Evolutionary conservation across 768 basidiomycete species (phyloP).

Genomic region (Leccinum truebloodii): DNA sequence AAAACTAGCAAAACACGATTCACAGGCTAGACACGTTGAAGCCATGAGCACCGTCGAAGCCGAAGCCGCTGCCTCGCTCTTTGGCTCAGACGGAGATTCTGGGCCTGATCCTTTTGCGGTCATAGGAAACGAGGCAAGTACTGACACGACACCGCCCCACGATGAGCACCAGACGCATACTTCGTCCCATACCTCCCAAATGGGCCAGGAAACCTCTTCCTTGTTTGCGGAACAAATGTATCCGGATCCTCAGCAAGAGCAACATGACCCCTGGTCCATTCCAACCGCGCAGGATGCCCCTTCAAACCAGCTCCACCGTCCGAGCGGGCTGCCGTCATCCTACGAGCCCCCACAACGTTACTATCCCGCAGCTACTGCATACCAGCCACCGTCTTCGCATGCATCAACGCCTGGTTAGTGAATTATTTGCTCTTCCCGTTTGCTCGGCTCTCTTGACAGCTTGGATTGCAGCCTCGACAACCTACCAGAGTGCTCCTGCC

Average conservation of each 20-base stretch:
- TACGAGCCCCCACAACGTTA: slow-evolving; percentile 34
- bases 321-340: slow-evolving; percentile 14
- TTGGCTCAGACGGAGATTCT: slow-evolving; percentile 61
- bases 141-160: slow-evolving; percentile 32
- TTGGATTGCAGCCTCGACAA: slow-evolving; percentile 13
- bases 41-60: slow-evolving; percentile 70
- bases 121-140: slow-evolving; percentile 43
- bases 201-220: slow-evolving; percentile 41
- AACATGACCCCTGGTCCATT: slow-evolving; percentile 29
- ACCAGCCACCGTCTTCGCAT: slow-evolving; percentile 25
- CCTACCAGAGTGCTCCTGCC: slow-evolving; percentile 14
- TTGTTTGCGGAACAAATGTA: slow-evolving; percentile 40
- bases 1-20: slow-evolving; percentile 20
- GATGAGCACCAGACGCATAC: slow-evolving; percentile 25
- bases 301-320: slow-evolving; percentile 16
- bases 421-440: background rate
- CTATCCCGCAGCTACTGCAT: slow-evolving; percentile 31
- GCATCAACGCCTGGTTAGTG: slow-evolving; percentile 27
- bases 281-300: slow-evolving; percentile 22
- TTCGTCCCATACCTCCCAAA: slow-evolving; percentile 27
- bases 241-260: slow-evolving; percentile 27
- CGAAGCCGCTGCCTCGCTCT: slow-evolving; percentile 82
- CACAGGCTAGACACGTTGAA: slow-evolving; percentile 32
- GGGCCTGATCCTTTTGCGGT: slow-evolving; percentile 64
- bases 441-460: slow-evolving; percentile 7